These are phyloP conservation scores for Beta corolliflora DNA, from an alignment of 179 eudicot genomes.

Conservation along the genomic window DNA sequence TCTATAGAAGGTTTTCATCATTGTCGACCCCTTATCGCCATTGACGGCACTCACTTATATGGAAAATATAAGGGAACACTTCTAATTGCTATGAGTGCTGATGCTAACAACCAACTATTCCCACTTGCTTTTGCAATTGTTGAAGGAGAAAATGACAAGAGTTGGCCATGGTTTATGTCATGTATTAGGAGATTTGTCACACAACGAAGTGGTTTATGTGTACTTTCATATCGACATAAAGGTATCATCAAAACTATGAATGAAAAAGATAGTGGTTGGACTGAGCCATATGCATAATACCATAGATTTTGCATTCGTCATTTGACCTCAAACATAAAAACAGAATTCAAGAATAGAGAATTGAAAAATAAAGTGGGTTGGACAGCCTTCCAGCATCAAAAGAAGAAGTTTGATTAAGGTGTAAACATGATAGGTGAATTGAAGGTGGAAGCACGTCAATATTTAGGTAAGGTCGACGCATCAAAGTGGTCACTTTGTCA, in stretches of 20 bases:
- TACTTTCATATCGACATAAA: not conserved
- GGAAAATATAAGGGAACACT: constrained; percentile 20
- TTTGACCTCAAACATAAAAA: not conserved
- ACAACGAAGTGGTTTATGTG: not conserved
- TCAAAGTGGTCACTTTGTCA: constrained; percentile 4
- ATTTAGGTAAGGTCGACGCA: not conserved
- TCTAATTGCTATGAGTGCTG: constrained; percentile 16
- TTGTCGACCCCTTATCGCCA: not conserved
- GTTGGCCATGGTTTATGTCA: constrained; percentile 30
- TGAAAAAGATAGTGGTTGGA: not conserved
- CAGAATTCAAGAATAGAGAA: not conserved
- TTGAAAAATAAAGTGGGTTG: not conserved
- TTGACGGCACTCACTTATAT: constrained; percentile 5
- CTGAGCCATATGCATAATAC: not conserved
- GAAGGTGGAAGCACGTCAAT: not conserved
- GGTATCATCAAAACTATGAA: constrained; percentile 5
- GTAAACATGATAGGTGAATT: not conserved
- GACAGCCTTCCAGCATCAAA: not conserved
- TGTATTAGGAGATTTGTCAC: not conserved
- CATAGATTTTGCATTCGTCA: not conserved
- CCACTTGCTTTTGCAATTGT: constrained; percentile 26
- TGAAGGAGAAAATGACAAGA: constrained; percentile 14
- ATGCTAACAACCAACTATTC: constrained; percentile 25
- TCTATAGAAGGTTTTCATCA: not conserved
- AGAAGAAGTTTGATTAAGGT: not conserved